A percentile compares a stretch with the other conserved stretches of the same genome.
Evolutionary conservation across 2,329 filamentous ascomycete species (phyloP).

Genomic region (Curvularia verruculosa): DNA sequence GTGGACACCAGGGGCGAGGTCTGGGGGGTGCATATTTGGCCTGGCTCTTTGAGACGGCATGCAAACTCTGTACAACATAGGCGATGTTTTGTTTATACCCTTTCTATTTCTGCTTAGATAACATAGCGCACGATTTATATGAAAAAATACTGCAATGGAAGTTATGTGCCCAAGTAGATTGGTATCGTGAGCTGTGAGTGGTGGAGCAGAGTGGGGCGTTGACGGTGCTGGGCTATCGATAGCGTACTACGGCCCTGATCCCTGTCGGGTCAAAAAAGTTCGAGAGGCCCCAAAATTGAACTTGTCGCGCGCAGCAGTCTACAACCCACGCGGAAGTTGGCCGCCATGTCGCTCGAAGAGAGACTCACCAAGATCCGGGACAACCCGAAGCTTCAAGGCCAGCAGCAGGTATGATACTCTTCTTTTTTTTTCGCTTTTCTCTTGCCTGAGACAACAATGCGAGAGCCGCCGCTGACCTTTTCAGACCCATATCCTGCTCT

Average conservation of each 20-base stretch:
- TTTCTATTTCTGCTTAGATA: slow-evolving; percentile 9
- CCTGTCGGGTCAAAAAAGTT: slow-evolving; percentile 24
- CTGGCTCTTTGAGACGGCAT: slow-evolving; percentile 5
- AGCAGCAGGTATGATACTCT: slow-evolving; percentile 73
- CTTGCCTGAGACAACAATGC: slow-evolving; percentile 10
- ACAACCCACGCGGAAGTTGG: slow-evolving; percentile 26
- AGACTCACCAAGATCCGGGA: slow-evolving; percentile 96
- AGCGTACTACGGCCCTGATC: slow-evolving; percentile 14
- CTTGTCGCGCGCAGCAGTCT: slow-evolving; percentile 2
- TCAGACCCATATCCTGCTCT: slow-evolving; percentile 83
- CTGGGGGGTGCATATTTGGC: slow-evolving; percentile 6
- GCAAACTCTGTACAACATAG: slow-evolving; percentile 11
- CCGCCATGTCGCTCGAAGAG: slow-evolving; percentile 72
- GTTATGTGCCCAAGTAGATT: background rate
- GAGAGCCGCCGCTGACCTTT: slow-evolving; percentile 20
- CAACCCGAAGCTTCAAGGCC: slow-evolving; percentile 89
- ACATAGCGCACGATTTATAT: slow-evolving; percentile 8
- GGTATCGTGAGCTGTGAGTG: background rate
- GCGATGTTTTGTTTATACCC: slow-evolving; percentile 24
- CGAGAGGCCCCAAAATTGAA: slow-evolving; percentile 19
- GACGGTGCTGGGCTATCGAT: slow-evolving; percentile 25
- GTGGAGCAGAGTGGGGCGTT: slow-evolving; percentile 8
- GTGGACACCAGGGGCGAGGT: slow-evolving; percentile 3
- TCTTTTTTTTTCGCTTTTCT: slow-evolving; percentile 14
- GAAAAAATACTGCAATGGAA: slow-evolving; percentile 8